Base-by-base conservation (phyloP, 1,284 basidiomycete genomes). In the Irpex rosettiformis region DNA sequence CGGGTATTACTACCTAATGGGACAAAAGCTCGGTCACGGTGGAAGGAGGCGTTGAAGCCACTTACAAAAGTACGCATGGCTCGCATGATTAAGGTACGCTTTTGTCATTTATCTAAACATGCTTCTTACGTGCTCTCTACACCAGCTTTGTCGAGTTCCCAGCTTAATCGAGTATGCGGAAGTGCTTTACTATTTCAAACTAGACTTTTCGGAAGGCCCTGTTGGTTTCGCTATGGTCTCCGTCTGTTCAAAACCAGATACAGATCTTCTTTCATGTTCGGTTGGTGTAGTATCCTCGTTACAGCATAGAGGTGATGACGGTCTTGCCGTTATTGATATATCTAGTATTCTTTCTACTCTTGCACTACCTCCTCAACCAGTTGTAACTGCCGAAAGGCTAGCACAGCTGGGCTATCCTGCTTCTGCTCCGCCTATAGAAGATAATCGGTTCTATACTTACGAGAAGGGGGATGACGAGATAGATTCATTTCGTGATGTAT, bases 1-100 rank as follows among this genome's bases (percentile, higher is more conserved):
- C 62, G 67, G 1, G 37, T 72, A 6, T 54, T 47, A 2, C 60
- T 73, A 11, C 70, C 72, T 1, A 72, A 65, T 61, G 68, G 68
- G 1, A 71, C 73, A 30, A 64, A 68, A 37, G 69, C 67, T 1
- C 61, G 69, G 0, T 66, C 64, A 1, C 11, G 25, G 2, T 72
- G 69, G 69, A 65, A 62, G 30, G 71, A 72, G 52, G 25, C 4
- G 6, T 29, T 49, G 3, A 62, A 62, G 45, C 3, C 52, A 1
- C 28, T 56, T 10, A 13, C 28, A 1, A 21, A 55, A 13, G n/a
- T 65, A 6, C 54, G 68, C 8, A 64, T 58, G 21, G 55, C 69
- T 4, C 55, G 66, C 2, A 69, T 63, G 45, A 65, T 70, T 1
- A 70, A 73, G 60, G 70, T 70, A 57, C 4, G 61, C 54, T 21